Evolutionary conservation across 75 land plant species (phyloP), one percentile per base, ranked within the genome.

Genomic region (Cryptomeria japonica): DNA sequence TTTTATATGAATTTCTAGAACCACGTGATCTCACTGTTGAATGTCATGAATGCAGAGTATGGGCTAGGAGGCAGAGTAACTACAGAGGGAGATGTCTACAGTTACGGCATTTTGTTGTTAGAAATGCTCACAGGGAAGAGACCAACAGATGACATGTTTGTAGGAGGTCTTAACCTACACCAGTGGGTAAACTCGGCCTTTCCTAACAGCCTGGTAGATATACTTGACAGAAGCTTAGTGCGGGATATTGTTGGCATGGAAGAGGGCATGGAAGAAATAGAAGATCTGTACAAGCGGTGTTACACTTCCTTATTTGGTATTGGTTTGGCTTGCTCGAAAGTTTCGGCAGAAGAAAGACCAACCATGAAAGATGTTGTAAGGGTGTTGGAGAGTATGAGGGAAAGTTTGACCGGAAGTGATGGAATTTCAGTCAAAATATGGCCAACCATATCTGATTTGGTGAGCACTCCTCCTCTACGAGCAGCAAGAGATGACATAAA

Each of bases 71-170:
- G 84, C 22, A 34, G 47, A 28, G n/a, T 90, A 44, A 85, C 90
- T 38, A 85, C 55, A 70, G 89, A 90, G 73, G 86, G 90, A 49
- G 91, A 90, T 89, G 90, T 90, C 38, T 90, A 90, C 37, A 90
- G 91, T 84, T 90, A 85, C 44, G 90, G 90, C 22, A 87, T 90
- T 25, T 49, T 90, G 51, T 75, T 90, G 38, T 77, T 90, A 49
- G 91, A 90, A 77, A 86, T 88, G 55, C 31, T 90, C 9, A 88
- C 91, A 15, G 87, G 64, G 25, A 73, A 80, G 1, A 41, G 49
- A 42, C 49, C 83, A 28, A 80, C 49, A 9, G n/a, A 42, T 80
- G 83, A 8, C 49, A 80, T 80, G 49, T 80, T 80, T 80, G 44
- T 42, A 41, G 32, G 13, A 25, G 83, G 44, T 16, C 31, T 80